Base-by-base conservation (phyloP, 129 eudicot genomes). In the Artemisia tridentata region DNA sequence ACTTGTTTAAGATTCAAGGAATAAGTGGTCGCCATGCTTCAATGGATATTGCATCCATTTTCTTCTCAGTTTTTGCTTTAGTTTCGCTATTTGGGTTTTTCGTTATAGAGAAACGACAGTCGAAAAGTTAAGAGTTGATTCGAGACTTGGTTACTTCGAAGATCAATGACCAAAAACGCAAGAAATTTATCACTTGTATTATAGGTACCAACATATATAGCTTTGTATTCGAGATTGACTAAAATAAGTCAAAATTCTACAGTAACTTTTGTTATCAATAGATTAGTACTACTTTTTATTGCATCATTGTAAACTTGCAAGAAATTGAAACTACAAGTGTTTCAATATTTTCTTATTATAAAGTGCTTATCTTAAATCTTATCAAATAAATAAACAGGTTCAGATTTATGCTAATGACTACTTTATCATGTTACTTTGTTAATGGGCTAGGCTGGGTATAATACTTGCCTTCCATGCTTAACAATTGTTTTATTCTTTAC, bases 401-500 rank as follows among this genome's bases (percentile, higher is more conserved):
- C 2, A 7, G 45, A 51, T 14, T 51, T 15, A 3, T 15, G 18
- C 56, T 47, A 13, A 48, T 1, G 18, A 15, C 67, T 57, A 15
- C 14, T 19, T 19, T 19, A 38, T 12, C 53, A 5, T 38, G 45
- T 38, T 38, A 38, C 45, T 57, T 45, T n/a, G 58, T 5, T 49
- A 72, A 8, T 60, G 49, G 61, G 76, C 31, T 72, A 23, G 45
- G 25, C 29, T 2, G 19, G 38, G 52, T 75, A 7, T 3, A 59
- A 83, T 85, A 76, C 96, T 89, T 93, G 98, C 96, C 90, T 85
- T 86, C 75, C 3, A 13, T 79, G 81, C 87, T 71, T 73, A 63
- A 74, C 78, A 67, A 76, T 79, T 54, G 67, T 71, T 79, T 80
- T 90, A 89, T 89, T 81, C 96, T 84, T 89, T 85, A 34, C 86